Evolutionary conservation across 352 stramenopile genomes (phyloP), one percentile per base, ranked within the genome.

Genomic region (Globisporangium orthogonon): DNA sequence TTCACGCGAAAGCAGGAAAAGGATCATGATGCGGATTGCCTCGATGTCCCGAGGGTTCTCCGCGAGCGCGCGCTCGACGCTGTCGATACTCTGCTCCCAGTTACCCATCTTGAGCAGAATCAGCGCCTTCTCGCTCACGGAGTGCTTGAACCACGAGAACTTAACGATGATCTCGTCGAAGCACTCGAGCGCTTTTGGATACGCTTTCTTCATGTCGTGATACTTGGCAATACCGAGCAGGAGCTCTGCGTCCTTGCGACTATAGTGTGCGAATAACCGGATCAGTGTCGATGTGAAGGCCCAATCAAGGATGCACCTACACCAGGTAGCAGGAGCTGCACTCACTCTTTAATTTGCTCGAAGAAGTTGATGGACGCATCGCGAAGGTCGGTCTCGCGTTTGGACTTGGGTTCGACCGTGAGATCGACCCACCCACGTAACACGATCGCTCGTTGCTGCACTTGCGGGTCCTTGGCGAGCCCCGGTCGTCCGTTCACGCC

Each of bases 61-160:
- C 14, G 61, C 66, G 15, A 95, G 60, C 9, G 81, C 79, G 7
- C 84, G 74, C 61, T 92, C 83, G 28, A 87, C 73, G 39, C 73
- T 85, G 63, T 94, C 86, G 54, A 91, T 67, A 43, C 82, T 90
- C 60, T 91, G 76, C 47, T 96, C 86, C 86, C 86, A 96, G 23
- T 77, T 86, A 49, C 80, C 74, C 80, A 92, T 92, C 50, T 92
- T 89, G 39, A 94, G 67, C 55, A 94, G 47, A 4, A 94, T 69
- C 37, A 91, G 63, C 13, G 83, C 86, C 45, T 95, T 95, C 56
- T 94, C 84, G 48, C 70, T 84, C 52, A 95, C 62, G 18, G 78
- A 77, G 66, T 93, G 83, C 53, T 87, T 78, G 66, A 96, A 94
- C 83, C 85, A 94, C 44, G 74, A 65, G 53, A 76, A 89, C 50